Evolutionary conservation across 768 basidiomycete genomes (phyloP), one percentile per base, ranked within the genome.

Genomic region (Boletus reticulatus): DNA sequence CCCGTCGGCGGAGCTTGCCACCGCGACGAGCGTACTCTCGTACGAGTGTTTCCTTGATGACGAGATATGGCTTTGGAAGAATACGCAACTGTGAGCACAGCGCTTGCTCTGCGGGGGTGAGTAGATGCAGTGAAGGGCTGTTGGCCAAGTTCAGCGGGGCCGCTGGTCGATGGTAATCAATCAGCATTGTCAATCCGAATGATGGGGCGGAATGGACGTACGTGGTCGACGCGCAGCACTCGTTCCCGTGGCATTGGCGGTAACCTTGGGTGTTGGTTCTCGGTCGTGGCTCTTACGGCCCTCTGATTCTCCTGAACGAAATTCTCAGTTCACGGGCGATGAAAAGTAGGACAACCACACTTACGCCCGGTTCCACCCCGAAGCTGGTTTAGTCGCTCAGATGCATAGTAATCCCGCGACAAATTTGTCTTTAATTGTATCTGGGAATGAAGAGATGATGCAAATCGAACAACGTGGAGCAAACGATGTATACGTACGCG

Each of bases 1-100:
- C 94, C 50, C 94, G 80, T 31, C 91, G 82, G 47, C 90, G 88
- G 43, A 98, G 79, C 68, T 91, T 89, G 12, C 95, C 95, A 20
- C 90, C 89, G 52, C 94, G 79, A 27, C 93, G 81, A 1, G 92
- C 92, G 63, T 93, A 97, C 75, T 98, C 96, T 32, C 94, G 84
- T 31, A 99, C 87, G 41, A 97, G 83, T 6, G 89, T 92, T 72
- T 97, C 94, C 70, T 99, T 99, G 75, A 98, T 91, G 57, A 90
- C 84, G 49, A 99, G 84, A 70, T 97, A 99, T 1, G 97, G 94
- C 66, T 93, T 92, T 1, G 97, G 96, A 19, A 97, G 80, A 55
- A 99, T 94, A 7, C 94, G 88, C 31, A 98, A 80, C 52, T 84
- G 80, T 3, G 93, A 90, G 69, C 97, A 98, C 20, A 98, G 84